Base-by-base conservation (phyloP, 192 early-diverging fungal genomes). In the Coemansia sp. region DNA sequence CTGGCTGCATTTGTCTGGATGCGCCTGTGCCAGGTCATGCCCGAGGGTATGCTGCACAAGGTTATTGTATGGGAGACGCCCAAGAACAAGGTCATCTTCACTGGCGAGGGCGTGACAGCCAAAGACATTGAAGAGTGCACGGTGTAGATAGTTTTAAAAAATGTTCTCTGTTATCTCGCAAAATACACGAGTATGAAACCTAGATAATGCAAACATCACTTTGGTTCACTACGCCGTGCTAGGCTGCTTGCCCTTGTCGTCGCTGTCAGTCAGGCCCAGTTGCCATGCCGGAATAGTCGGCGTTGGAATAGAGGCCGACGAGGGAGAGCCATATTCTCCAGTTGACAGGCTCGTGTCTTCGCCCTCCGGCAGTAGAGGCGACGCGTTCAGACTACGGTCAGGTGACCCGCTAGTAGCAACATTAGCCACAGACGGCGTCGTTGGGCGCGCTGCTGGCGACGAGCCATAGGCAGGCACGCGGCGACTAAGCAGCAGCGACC, bases 1-100 rank as follows among this genome's bases (percentile, higher is more conserved):
- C 81, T 97, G 36, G 94, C 94, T 0, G 86, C 94, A 8, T 96
- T 90, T 81, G 89, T 94, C 39, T 97, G 94, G 94, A 76, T 87
- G 20, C 81, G 77, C 15, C 64, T 84, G 43, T 38, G 64, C 16
- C 73, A 71, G 65, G 64, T 66, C 13, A 64, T 84, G 71, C 81
- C 81, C 4, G 67, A 49, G 1, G 74, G 76, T 2, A 58, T 84
- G 13, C 62, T 76, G 33, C 65, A 79, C 71, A 69, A 79, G 58
- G 65, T 84, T n/a, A 63, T 79, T 18, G 53, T 84, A 12, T 79
- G 67, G 12, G 81, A 84, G 62, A 84, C 81, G 3, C 71, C 74
- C 12, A 84, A 79, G 71, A 84, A 79, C 71, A 79, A 78, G 71
- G 76, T 76, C 31, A 44, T 68, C 3, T 84, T 74, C 57, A 27